Evolutionary conservation across 768 basidiomycete species (phyloP), one percentile per base, ranked within the genome.

Genomic region (Bullera alba): DNA sequence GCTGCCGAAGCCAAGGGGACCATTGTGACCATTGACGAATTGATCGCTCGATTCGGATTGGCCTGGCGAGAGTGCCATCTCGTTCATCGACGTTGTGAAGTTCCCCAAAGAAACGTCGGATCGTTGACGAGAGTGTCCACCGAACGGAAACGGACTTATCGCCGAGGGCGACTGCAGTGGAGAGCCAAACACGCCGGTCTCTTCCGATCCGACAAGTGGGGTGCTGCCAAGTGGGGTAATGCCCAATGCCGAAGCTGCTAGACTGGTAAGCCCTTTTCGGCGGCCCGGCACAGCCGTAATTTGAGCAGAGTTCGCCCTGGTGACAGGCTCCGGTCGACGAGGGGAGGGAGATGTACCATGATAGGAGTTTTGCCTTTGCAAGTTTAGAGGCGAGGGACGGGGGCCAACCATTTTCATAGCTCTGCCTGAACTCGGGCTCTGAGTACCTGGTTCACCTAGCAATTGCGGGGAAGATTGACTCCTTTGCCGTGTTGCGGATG

Each of bases 191-290:
- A 1, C 41, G 45, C 6, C 29, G 23, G 8, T 42, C 54, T n/a
- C 58, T 54, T 16, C 57, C 57, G 17, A 58, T n/a, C n/a, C n/a
- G n/a, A n/a, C n/a, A n/a, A n/a, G n/a, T n/a, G n/a, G n/a, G n/a
- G n/a, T n/a, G n/a, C n/a, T n/a, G n/a, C n/a, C 56, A 15, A 71
- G 42, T 12, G 65, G 63, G 2, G 70, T 69, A 50, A 71, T 61
- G 17, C 70, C 70, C 32, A 71, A 71, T 3, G 70, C 70, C 15
- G 70, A 69, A 32, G 70, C 70, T 2, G 67, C 70, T 6, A 71
- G 54, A 43, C 62, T 65, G 10, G 54, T 28, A 5, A 67, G 65
- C 21, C 62, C 52, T 4, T 46, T 38, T 8, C 70, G 60, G 4
- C 59, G 52, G n/a, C 19, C 54, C 21, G 7, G 48, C 36, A 16